Conservation (phyloP, 2,329 filamentous ascomycete species). For the Scedosporium minutisporum region DNA sequence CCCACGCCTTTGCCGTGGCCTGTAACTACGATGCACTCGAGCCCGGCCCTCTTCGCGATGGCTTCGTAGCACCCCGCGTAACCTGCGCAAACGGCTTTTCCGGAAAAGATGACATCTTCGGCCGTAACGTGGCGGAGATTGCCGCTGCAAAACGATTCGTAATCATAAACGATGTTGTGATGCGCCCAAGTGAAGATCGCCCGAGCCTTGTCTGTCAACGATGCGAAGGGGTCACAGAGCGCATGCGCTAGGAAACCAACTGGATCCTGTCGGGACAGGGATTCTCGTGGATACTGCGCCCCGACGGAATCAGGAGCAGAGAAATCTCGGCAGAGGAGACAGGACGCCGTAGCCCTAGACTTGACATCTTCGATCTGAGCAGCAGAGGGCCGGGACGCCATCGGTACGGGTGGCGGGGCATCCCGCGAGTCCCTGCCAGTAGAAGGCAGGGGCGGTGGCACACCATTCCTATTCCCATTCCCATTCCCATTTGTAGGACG, state of each 20-base stretch:
- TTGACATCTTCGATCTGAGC: slow-evolving; percentile 39
- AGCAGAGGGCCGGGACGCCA: slow-evolving; percentile 40
- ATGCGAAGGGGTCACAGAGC: slow-evolving; percentile 71
- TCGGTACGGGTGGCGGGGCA: slow-evolving; percentile 41
- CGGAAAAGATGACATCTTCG: slow-evolving; percentile 62
- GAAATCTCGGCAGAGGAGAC: slow-evolving; percentile 81
- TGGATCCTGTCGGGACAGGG: slow-evolving; percentile 56
- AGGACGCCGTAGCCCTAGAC: slow-evolving; percentile 31
- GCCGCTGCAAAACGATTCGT: slow-evolving; percentile 65
- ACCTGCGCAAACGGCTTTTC: slow-evolving; percentile 82
- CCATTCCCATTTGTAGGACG: neutral
- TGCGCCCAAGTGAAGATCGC: slow-evolving; percentile 94
- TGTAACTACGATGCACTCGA: slow-evolving; percentile 64
- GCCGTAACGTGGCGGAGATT: slow-evolving; percentile 59
- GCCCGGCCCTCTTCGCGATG: slow-evolving; percentile 67
- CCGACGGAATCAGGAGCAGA: slow-evolving; percentile 71
- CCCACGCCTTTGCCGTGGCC: slow-evolving; percentile 86
- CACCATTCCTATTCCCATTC: neutral
- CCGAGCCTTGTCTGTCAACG: slow-evolving; percentile 80
- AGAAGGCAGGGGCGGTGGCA: neutral
- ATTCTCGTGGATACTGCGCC: slow-evolving; percentile 61
- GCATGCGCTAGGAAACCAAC: slow-evolving; percentile 67
- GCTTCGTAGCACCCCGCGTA: slow-evolving; percentile 77
- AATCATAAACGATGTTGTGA: slow-evolving; percentile 84
- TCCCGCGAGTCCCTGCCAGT: slow-evolving; percentile 16